Conservation (phyloP, 108 stramenopile genomes). For the Stephanodiscus minutulus region DNA sequence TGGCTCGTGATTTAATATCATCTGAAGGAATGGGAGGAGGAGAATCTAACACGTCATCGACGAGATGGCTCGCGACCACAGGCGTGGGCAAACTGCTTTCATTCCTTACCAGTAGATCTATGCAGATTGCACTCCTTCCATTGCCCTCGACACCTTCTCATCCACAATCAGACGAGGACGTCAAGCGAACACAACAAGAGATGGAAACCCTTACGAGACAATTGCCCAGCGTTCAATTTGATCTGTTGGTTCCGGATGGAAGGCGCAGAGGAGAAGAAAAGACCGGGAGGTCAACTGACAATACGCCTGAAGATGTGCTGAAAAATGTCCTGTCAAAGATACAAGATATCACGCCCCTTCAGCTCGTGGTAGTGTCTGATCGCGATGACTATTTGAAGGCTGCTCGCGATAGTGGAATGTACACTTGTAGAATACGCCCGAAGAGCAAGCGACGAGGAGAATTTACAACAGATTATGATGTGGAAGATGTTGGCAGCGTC, state of each 20-base stretch:
- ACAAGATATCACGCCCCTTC: slow-evolving; percentile 25
- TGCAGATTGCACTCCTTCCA: slow-evolving; percentile 78
- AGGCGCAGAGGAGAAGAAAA: slow-evolving; percentile 35
- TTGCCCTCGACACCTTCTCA: slow-evolving; percentile 38
- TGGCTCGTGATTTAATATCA: slow-evolving; percentile 59
- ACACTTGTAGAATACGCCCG: slow-evolving; percentile 67
- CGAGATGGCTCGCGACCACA: slow-evolving; percentile 76
- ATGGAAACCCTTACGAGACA: slow-evolving; percentile 67
- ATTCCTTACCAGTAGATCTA: slow-evolving; percentile 65
- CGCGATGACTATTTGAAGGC: slow-evolving; percentile 75
- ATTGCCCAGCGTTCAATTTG: slow-evolving; percentile 58
- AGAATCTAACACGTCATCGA: slow-evolving; percentile 18
- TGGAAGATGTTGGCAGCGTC: slow-evolving; percentile 58
- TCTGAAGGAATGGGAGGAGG: slow-evolving; percentile 13
- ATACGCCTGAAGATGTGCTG: slow-evolving; percentile 48
- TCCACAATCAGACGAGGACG: slow-evolving; percentile 39
- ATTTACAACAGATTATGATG: slow-evolving; percentile 73
- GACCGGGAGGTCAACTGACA: slow-evolving; percentile 38
- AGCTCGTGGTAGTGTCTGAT: slow-evolving; percentile 69
- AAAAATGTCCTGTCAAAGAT: slow-evolving; percentile 25
- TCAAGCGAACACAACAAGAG: slow-evolving; percentile 16
- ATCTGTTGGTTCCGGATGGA: slow-evolving; percentile 45
- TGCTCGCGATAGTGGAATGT: slow-evolving; percentile 74
- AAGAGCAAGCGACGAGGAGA: slow-evolving; percentile 74
- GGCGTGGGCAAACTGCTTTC: slow-evolving; percentile 71